Evolutionary conservation across 768 basidiomycete genomes (phyloP).

Genomic region (Termitomyces sp.): DNA sequence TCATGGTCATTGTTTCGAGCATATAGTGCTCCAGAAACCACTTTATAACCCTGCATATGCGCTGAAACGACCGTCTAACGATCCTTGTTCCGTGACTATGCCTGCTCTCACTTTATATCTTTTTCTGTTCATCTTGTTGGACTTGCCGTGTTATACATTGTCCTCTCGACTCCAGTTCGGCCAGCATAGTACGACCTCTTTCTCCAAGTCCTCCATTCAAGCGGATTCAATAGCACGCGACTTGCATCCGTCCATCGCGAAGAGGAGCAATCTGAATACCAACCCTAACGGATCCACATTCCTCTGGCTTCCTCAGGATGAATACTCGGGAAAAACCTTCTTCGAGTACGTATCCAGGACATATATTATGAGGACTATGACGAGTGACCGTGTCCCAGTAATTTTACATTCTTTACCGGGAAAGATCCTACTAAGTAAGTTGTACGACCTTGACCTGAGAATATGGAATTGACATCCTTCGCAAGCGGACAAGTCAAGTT

Average conservation of each 20-base stretch:
- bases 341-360: slow-evolving; percentile 55
- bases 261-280: slow-evolving; percentile 33
- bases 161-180: slow-evolving; percentile 15
- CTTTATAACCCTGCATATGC: slow-evolving; percentile 3
- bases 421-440: slow-evolving; percentile 69
- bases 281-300: slow-evolving; percentile 48
- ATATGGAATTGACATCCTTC: slow-evolving; percentile 15
- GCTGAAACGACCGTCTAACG: slow-evolving; percentile 7
- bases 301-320: slow-evolving; percentile 68
- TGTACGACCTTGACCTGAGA: slow-evolving; percentile 10
- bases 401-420: slow-evolving; percentile 58
- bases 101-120: slow-evolving; percentile 5
- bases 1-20: neutral
- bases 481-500: slow-evolving; percentile 71
- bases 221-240: slow-evolving; percentile 2
- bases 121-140: slow-evolving; percentile 4
- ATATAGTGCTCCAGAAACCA: neutral
- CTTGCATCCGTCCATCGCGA: slow-evolving; percentile 12
- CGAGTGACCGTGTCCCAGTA: slow-evolving; percentile 29
- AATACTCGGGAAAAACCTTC: slow-evolving; percentile 63
- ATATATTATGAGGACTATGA: neutral
- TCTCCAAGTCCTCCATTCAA: neutral
- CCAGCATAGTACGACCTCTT: neutral
- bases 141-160: slow-evolving; percentile 1
- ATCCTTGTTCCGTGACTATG: slow-evolving; percentile 7